Percentiles rank a stretch among this genome's conserved stretches.
These are phyloP conservation scores for Pelargonium citronellum DNA, from an alignment of 441 rosid species.

Conservation along the genomic window DNA sequence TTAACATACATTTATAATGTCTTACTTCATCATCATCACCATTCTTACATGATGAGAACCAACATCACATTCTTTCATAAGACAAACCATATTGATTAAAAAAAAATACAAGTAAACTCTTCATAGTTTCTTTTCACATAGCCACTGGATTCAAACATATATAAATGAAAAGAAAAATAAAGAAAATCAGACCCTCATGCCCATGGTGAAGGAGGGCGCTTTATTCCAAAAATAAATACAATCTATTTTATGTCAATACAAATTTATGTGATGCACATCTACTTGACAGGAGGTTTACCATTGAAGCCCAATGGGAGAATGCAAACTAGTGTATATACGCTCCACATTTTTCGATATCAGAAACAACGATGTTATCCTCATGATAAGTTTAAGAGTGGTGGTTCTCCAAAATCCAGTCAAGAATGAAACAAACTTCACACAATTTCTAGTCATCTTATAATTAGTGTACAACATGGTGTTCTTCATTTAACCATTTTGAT, in stretches of 20 bases:
- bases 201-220: too few species aligned
- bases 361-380: not conserved
- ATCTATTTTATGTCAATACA: not conserved
- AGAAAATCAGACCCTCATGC: too few species aligned
- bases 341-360: not conserved
- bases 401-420: not conserved
- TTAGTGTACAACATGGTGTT: not conserved
- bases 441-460: not conserved
- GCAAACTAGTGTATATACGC: not conserved
- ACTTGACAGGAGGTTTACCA: not conserved
- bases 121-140: not conserved
- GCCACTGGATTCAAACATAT: not conserved
- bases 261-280: not conserved
- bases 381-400: not conserved
- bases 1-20: not conserved
- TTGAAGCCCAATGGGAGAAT: conserved; percentile 1
- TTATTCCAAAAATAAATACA: too few species aligned
- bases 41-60: not conserved
- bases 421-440: not conserved
- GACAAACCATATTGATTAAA: not conserved
- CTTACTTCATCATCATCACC: not conserved
- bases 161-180: not conserved
- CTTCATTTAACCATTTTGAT: not conserved
- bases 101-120: not conserved
- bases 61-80: not conserved